A percentile compares a stretch with the other conserved stretches of the same genome.
phyloP scores from a whole-genome alignment of 2,329 filamentous ascomycete genomes.

The Alternaria burnsii region DNA sequence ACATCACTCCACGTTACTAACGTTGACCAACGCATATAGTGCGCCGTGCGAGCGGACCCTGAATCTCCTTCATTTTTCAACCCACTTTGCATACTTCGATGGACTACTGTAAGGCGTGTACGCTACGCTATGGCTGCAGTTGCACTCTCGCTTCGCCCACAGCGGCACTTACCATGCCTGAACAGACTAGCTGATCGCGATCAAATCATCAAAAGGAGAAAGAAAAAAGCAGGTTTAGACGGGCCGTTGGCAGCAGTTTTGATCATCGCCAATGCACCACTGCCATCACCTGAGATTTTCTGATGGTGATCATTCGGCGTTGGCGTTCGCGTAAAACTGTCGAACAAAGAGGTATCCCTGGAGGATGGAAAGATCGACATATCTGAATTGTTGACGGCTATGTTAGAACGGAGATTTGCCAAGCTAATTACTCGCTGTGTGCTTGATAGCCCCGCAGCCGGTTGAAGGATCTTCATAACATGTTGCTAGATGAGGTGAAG shows the following conservation, averaged over 20 bases:
- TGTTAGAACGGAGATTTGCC: neutral
- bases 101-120: neutral
- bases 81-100: neutral
- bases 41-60: slow-evolving; percentile 4
- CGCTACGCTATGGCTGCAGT: slow-evolving; percentile 1
- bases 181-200: neutral
- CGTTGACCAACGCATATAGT: neutral
- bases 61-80: slow-evolving; percentile 1
- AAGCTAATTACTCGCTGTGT: neutral
- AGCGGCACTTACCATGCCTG: neutral
- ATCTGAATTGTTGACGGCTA: neutral
- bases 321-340: slow-evolving; percentile 1
- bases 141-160: slow-evolving; percentile 1
- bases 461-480: neutral
- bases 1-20: slow-evolving; percentile 2
- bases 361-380: neutral
- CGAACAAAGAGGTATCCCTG: neutral
- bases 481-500: neutral
- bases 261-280: slow-evolving; percentile 2
- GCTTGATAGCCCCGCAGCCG: neutral
- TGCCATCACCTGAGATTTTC: neutral
- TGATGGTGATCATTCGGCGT: slow-evolving; percentile 2
- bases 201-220: neutral
- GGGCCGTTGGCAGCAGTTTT: neutral
- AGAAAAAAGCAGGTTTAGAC: slow-evolving; percentile 1